Conservation (phyloP, 2,329 filamentous ascomycete genomes). For the Trichoderma harzianum region DNA sequence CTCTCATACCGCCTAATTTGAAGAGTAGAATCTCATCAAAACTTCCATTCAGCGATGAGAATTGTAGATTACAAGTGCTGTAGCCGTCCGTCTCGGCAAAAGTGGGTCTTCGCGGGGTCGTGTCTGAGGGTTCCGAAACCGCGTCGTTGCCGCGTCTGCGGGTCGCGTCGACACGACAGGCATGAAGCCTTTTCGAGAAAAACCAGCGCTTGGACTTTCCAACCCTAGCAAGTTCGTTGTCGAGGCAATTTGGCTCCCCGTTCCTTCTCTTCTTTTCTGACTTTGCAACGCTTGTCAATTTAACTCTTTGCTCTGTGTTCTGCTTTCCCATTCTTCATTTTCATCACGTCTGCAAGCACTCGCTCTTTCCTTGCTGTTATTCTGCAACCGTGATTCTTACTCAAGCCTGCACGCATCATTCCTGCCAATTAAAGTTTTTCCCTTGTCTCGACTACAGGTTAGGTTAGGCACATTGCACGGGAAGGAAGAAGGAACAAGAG, state of each 20-base stretch:
- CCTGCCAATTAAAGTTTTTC: neutral
- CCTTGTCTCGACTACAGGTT: neutral
- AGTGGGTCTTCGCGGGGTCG: neutral
- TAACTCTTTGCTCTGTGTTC: neutral
- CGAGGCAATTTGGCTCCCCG: slow-evolving; percentile 15
- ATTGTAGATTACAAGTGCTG: neutral
- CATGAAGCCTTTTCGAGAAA: neutral
- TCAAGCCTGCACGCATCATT: neutral
- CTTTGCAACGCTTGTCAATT: neutral
- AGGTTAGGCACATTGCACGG: slow-evolving; percentile 6
- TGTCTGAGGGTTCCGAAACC: neutral
- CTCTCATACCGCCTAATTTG: neutral
- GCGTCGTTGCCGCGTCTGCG: slow-evolving; percentile 15
- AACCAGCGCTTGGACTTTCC: slow-evolving; percentile 2
- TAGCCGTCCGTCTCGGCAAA: neutral
- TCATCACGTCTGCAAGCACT: neutral
- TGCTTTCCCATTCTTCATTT: neutral
- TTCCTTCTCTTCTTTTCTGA: neutral
- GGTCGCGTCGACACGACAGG: slow-evolving; percentile 7
- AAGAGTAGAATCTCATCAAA: neutral
- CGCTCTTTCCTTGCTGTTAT: neutral
- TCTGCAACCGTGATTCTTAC: neutral
- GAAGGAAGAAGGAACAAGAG: slow-evolving; percentile 1
- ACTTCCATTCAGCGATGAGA: neutral
- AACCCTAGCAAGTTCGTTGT: slow-evolving; percentile 11